Conservation (phyloP, 1,139 yeast species). For the Geotrichum carabidarum region DNA sequence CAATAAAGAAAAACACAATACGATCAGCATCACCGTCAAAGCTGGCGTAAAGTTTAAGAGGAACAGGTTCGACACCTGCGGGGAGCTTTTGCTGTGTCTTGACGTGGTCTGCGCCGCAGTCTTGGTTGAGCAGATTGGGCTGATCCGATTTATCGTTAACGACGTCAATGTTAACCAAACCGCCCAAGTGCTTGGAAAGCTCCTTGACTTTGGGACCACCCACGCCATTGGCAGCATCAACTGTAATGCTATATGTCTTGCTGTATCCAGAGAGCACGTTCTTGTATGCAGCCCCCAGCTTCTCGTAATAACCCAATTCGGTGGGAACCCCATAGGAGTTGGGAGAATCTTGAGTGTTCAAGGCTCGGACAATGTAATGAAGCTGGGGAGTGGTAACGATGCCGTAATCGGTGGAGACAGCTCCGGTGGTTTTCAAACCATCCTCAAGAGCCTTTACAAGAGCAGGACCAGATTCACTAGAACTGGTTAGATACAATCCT, state of each 20-base stretch:
- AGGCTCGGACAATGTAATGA: constrained; percentile 75
- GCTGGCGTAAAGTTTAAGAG: constrained; percentile 59
- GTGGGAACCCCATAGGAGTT: constrained; percentile 55
- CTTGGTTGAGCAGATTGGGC: constrained; percentile 60
- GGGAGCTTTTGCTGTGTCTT: constrained; percentile 85
- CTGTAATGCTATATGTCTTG: constrained; percentile 42
- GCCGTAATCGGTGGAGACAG: constrained; percentile 55
- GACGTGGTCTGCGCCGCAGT: constrained; percentile 95
- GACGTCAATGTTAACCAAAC: constrained; percentile 43
- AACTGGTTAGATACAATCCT: constrained; percentile 9
- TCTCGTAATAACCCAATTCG: constrained; percentile 66
- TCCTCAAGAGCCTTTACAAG: constrained; percentile 61
- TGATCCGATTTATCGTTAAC: constrained; percentile 56
- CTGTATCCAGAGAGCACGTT: constrained; percentile 37
- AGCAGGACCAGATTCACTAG: constrained; percentile 60
- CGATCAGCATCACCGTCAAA: constrained; percentile 98
- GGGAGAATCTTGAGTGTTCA: constrained; percentile 49
- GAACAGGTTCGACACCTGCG: constrained; percentile 44
- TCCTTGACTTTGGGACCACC: constrained; percentile 74
- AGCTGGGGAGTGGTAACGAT: constrained; percentile 89
- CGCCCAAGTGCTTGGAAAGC: constrained; percentile 42
- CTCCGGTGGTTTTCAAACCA: constrained; percentile 52
- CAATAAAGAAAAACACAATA: constrained; percentile 73
- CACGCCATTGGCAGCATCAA: constrained; percentile 93
- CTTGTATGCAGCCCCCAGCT: constrained; percentile 49